phyloP scores from a whole-genome alignment of 768 basidiomycete species.

The Pleurotus sapidus region DNA sequence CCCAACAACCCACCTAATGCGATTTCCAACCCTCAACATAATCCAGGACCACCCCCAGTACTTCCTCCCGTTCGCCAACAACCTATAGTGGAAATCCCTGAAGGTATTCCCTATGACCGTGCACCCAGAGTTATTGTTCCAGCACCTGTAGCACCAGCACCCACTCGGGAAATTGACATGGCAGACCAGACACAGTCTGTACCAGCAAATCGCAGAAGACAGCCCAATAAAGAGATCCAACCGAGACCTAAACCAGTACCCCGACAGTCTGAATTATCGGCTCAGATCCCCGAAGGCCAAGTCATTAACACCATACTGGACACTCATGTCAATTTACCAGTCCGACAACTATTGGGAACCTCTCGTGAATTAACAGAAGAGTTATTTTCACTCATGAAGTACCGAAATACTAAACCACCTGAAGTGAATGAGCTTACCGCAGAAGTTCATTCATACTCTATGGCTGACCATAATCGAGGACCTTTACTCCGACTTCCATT shows the following conservation, averaged over 20 bases:
- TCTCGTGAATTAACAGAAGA: not conserved
- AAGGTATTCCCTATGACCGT: too few species aligned
- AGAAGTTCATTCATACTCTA: too few species aligned
- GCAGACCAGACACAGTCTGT: not conserved
- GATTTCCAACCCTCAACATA: not conserved
- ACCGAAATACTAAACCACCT: too few species aligned
- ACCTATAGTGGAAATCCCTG: not conserved
- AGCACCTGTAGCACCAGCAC: too few species aligned
- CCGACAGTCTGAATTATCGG: conserved; percentile 5
- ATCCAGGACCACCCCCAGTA: not conserved
- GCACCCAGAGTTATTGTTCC: too few species aligned
- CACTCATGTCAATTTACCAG: not conserved
- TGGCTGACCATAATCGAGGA: not conserved
- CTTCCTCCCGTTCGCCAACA: not conserved
- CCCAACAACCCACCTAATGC: too few species aligned
- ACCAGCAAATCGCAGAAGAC: not conserved
- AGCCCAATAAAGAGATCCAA: not conserved
- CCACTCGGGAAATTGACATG: not conserved
- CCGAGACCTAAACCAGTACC: too few species aligned
- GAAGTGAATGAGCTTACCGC: too few species aligned
- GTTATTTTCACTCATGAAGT: not conserved
- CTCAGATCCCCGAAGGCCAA: not conserved
- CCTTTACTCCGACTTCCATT: conserved; percentile 12
- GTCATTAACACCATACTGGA: conserved; percentile 3
- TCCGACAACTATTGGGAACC: not conserved